Evolutionary conservation across 164 flowering plant species (phyloP).

Genomic region (Chloranthus sessilifolius): DNA sequence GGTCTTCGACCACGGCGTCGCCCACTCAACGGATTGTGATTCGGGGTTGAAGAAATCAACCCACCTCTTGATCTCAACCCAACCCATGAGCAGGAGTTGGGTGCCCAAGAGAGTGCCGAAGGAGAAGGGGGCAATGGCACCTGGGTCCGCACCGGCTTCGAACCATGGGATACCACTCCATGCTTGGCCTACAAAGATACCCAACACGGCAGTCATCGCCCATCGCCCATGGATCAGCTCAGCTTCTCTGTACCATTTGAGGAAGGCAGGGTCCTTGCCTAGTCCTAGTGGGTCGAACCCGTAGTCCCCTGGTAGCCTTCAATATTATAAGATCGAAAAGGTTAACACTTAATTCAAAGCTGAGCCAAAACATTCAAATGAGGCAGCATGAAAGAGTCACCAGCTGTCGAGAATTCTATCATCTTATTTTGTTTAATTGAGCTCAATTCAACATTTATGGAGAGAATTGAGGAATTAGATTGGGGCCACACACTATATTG

Average conservation of each 20-base stretch:
- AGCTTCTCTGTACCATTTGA: constrained; percentile 98
- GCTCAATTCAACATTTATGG: background rate
- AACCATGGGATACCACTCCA: constrained; percentile 99
- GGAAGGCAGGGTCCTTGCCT: constrained; percentile 95
- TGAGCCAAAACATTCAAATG: background rate
- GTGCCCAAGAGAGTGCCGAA: constrained; percentile 89
- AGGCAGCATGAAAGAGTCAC: too few relatives aligned
- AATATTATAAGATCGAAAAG: too few relatives aligned
- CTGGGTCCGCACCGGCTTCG: constrained; percentile 94
- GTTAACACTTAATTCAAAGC: background rate
- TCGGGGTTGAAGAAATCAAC: constrained; percentile 98
- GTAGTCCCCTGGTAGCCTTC: constrained; percentile 90
- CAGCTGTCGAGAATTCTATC: too few relatives aligned
- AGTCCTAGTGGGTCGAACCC: constrained; percentile 98
- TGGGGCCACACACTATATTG: too few relatives aligned
- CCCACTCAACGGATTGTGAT: constrained; percentile 96
- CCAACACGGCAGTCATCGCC: constrained; percentile 95
- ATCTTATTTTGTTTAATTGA: background rate
- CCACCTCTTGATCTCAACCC: constrained; percentile 99
- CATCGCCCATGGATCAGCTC: constrained; percentile 98
- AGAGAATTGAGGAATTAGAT: too few relatives aligned
- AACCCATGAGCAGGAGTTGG: constrained; percentile 93
- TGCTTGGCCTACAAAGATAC: constrained; percentile 93
- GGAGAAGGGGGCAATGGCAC: constrained; percentile 95
- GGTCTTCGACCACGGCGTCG: constrained; percentile 91